phyloP scores from a whole-genome alignment of 129 eudicot species.

The Sambucus nigra region DNA sequence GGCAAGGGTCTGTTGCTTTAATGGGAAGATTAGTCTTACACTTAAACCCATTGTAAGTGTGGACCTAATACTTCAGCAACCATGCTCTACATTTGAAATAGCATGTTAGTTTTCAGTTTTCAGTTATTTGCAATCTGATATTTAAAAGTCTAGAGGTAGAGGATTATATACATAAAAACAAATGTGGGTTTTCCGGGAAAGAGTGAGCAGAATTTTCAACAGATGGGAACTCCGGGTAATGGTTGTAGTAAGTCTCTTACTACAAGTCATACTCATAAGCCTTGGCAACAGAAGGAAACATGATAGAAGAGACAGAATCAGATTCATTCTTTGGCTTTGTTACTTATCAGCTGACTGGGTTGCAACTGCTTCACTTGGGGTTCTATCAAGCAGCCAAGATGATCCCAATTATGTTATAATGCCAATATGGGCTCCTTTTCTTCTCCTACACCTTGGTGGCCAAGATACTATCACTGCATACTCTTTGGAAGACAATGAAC shows the following conservation, averaged over 20 bases:
- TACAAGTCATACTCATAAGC: conserved; percentile 18
- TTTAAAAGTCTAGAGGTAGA: too few species aligned
- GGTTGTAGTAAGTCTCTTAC: conserved; percentile 23
- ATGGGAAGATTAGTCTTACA: too few species aligned
- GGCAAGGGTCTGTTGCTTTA: too few species aligned
- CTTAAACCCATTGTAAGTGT: too few species aligned
- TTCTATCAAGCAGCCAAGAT: conserved; percentile 22
- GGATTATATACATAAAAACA: too few species aligned
- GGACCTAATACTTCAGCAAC: too few species aligned
- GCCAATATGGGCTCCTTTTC: conserved; percentile 51
- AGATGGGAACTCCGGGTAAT: conserved; percentile 15
- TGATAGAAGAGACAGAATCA: conserved; percentile 11
- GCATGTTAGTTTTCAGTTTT: too few species aligned
- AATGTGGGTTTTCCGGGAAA: conserved; percentile 7
- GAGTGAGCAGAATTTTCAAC: conserved; percentile 6
- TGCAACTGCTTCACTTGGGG: conserved; percentile 29
- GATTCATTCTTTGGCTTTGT: conserved; percentile 19
- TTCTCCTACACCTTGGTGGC: conserved; percentile 32
- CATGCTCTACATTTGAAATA: too few species aligned
- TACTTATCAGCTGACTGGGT: conserved; percentile 31
- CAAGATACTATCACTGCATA: conserved; percentile 40
- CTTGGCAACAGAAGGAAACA: conserved; percentile 26
- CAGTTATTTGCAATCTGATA: too few species aligned
- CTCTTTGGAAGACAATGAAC: conserved; percentile 38
- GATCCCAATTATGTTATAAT: conserved; percentile 13